Conservation (phyloP, 805 yeast genomes). For the Candida patagonica region DNA sequence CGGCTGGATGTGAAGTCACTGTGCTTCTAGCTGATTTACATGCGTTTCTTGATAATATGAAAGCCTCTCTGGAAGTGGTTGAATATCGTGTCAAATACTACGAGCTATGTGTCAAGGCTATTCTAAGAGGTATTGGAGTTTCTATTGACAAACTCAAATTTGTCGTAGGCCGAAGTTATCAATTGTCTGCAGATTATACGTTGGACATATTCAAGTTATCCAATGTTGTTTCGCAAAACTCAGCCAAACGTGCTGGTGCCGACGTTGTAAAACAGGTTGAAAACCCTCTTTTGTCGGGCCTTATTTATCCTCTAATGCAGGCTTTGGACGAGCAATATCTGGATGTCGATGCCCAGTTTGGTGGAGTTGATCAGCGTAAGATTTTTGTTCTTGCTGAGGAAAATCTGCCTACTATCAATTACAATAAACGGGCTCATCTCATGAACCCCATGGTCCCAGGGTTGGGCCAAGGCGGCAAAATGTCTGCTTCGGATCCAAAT, state of each 20-base stretch:
- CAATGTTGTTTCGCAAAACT: constrained; percentile 83
- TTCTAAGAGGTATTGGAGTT: constrained; percentile 76
- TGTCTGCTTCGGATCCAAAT: constrained; percentile 98
- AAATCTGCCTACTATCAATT: constrained; percentile 74
- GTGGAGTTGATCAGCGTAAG: constrained; percentile 98
- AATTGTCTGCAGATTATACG: constrained; percentile 65
- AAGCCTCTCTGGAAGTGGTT: constrained; percentile 92
- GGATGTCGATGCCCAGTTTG: constrained; percentile 88
- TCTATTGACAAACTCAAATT: constrained; percentile 84
- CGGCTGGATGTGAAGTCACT: constrained; percentile 92
- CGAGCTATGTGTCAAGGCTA: constrained; percentile 73
- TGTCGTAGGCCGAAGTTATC: constrained; percentile 85
- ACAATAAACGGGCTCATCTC: constrained; percentile 94
- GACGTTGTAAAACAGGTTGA: constrained; percentile 97
- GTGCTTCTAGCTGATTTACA: constrained; percentile 92
- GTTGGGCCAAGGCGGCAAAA: constrained; percentile 88
- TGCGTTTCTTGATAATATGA: constrained; percentile 96
- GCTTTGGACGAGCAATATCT: constrained; percentile 91
- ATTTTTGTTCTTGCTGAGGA: constrained; percentile 96
- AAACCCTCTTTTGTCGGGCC: constrained; percentile 85
- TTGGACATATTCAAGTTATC: constrained; percentile 83
- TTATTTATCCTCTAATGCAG: constrained; percentile 97
- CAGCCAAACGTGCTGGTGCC: constrained; percentile 98
- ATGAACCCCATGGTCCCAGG: constrained; percentile 99
- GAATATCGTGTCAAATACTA: constrained; percentile 83